Conservation (phyloP, 2,329 filamentous ascomycete species). For the Nigrospora oryzae region DNA sequence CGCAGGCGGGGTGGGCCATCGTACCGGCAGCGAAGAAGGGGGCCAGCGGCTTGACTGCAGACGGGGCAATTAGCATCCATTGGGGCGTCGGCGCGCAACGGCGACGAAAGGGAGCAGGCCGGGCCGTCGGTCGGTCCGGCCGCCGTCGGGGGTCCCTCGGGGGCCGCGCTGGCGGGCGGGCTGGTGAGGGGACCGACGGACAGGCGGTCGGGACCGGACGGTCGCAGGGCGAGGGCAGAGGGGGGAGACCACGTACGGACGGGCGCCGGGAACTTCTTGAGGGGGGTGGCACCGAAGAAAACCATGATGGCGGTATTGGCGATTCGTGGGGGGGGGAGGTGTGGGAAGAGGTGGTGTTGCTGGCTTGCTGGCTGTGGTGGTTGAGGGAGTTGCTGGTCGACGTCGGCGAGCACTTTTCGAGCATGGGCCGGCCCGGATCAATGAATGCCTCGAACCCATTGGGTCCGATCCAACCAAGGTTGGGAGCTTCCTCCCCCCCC, state of each 20-base stretch:
- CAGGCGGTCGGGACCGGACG: no score
- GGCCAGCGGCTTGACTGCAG: slow-evolving; percentile 75
- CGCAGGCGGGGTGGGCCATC: slow-evolving; percentile 23
- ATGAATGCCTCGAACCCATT: not conserved
- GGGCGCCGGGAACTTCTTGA: slow-evolving; percentile 76
- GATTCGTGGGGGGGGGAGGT: slow-evolving; percentile 23
- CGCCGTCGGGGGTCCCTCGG: no score
- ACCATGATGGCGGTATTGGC: slow-evolving; percentile 54
- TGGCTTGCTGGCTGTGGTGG: slow-evolving; percentile 12
- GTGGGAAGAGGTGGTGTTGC: slow-evolving; percentile 15
- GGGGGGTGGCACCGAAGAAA: slow-evolving; percentile 56
- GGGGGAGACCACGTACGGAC: slow-evolving; percentile 56
- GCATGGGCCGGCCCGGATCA: not conserved
- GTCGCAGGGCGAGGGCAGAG: slow-evolving; percentile 1
- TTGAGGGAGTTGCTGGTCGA: slow-evolving; percentile 19
- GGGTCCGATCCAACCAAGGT: no score
- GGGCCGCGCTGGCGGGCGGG: no score
- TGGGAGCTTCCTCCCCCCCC: no score
- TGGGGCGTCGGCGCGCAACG: no score
- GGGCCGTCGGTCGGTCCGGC: no score
- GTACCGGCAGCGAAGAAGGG: slow-evolving; percentile 94
- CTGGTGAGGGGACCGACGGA: no score
- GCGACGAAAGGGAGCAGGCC: no score
- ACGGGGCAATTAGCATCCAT: no score
- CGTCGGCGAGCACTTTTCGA: slow-evolving; percentile 19